Evolutionary conservation across 139 green algal species (phyloP), one percentile per base, ranked within the genome.

Genomic region (Tetradesmus obliquus): DNA sequence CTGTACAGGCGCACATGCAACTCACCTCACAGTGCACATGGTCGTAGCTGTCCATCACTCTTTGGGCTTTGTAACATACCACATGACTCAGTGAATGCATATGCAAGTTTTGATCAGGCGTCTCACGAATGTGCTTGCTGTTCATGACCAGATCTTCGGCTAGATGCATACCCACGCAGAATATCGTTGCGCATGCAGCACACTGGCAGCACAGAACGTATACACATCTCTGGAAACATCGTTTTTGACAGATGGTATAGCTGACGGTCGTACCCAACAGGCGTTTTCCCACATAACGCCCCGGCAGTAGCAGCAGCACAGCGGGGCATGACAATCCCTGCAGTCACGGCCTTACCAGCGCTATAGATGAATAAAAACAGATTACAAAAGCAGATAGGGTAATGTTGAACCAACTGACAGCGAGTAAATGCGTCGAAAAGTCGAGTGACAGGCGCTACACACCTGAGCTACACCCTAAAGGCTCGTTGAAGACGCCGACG

Each of bases 231-330:
- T 45, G 0, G 0, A 45, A 45, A 0, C 0, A 45, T 45, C 32
- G 32, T 45, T 45, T 45, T 45, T 45, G 32, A 45, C 32, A 0
- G 32, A 45, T 45, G 32, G 0, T 45, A 45, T 45, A 45, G 66
- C 5, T 76, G 66, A 24, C 17, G 5, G 66, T 19, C 66, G 15
- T 24, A 19, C 8, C 15, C 3, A 76, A 76, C 8, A 3, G 66
- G 15, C n/a, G 5, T 76, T 24, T 24, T n/a, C 66, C 7, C 17
- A 17, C 66, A 9, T 76, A 76, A 76, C 66, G 66, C 66, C 66
- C 66, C 66, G 66, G 66, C 66, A 76, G 66, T 76, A 76, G 66
- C 66, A 76, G 66, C 66, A 76, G 66, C 66, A 76, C 66, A n/a
- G n/a, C 0, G 66, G 66, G 3, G 66, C 15, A n/a, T 10, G 66